Evolutionary conservation across 768 basidiomycete genomes (phyloP), one percentile per base, ranked within the genome.

Genomic region (Solioccasus polychromus): DNA sequence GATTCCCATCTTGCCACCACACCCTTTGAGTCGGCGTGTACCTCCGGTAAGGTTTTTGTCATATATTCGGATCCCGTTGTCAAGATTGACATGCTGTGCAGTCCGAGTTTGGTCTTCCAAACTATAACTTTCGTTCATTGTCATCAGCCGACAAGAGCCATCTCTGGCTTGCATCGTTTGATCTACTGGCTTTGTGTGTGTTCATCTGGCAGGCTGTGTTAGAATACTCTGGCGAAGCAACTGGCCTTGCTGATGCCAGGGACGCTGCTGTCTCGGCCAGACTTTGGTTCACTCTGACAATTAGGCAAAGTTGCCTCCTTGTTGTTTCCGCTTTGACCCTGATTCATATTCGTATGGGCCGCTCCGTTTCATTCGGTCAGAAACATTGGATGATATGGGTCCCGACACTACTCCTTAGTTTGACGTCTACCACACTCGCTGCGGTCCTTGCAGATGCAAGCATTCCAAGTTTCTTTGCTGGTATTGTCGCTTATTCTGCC

Each of bases 101-200:
- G 86, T 77, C 85, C 55, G 83, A 86, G 69, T 88, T 86, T 62
- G 83, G 83, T 51, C 74, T 85, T 47, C 85, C 83, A 50, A 80
- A 80, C 59, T 59, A 52, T 35, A 59, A 59, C 39, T 84, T 80
- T 63, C 74, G 74, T 54, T 77, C 77, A 14, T 73, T 89, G 49
- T 82, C 85, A 30, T 68, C 76, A 29, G 79, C 81, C 41, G 81
- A 87, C 63, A 83, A 85, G 68, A 76, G 75, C 49, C 84, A 87
- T 59, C 56, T 88, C 37, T 89, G 86, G 85, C 70, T 89, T 39
- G 82, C 85, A 48, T 66, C 72, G 22, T 74, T 84, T 36, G 87
- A 89, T 56, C 56, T 88, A 24, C 40, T 84, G 35, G 79, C 83
- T 11, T 71, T 88, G 28, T 67, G 63, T 24, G 61, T 82, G 18